Evolutionary conservation across 805 yeast genomes (phyloP).

Genomic region (Cyberlindnera americana): DNA sequence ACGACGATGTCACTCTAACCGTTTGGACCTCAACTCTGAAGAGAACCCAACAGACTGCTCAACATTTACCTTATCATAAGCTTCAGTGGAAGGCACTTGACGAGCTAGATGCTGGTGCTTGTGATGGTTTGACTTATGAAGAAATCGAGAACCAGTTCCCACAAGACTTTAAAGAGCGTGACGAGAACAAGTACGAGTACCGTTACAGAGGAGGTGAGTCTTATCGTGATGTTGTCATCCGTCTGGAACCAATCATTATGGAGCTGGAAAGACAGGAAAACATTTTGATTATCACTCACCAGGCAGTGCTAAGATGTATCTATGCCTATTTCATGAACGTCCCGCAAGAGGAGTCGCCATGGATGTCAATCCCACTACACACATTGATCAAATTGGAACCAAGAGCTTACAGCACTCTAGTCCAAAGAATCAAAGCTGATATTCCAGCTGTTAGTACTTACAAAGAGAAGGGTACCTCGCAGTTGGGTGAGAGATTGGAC

Average conservation of each 20-base stretch:
- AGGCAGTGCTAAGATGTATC: conserved; percentile 92
- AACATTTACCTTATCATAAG: conserved; percentile 73
- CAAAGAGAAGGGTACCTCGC: conserved; percentile 84
- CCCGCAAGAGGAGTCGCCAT: conserved; percentile 95
- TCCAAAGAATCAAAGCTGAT: conserved; percentile 87
- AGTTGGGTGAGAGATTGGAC: conserved; percentile 36
- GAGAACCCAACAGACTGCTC: conserved; percentile 91
- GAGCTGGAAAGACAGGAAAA: conserved; percentile 97
- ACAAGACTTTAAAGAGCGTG: conserved; percentile 93
- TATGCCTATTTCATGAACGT: conserved; percentile 98
- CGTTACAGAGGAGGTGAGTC: conserved; percentile 97
- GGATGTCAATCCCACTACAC: conserved; percentile 98
- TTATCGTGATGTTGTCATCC: conserved; percentile 89
- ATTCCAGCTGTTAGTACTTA: conserved; percentile 98
- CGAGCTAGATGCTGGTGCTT: conserved; percentile 95
- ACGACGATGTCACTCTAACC: conserved; percentile 60
- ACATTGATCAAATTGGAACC: conserved; percentile 93
- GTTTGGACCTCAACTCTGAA: conserved; percentile 94
- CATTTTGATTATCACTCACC: conserved; percentile 93
- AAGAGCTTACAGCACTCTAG: conserved; percentile 87
- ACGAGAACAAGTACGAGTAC: conserved; percentile 92
- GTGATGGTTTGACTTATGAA: conserved; percentile 96
- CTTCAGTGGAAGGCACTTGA: conserved; percentile 95
- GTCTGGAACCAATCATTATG: conserved; percentile 97
- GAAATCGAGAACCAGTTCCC: conserved; percentile 84